These are phyloP conservation scores for Plasmodium gaboni DNA, from an alignment of 169 alveolate species.

Conservation along the genomic window DNA sequence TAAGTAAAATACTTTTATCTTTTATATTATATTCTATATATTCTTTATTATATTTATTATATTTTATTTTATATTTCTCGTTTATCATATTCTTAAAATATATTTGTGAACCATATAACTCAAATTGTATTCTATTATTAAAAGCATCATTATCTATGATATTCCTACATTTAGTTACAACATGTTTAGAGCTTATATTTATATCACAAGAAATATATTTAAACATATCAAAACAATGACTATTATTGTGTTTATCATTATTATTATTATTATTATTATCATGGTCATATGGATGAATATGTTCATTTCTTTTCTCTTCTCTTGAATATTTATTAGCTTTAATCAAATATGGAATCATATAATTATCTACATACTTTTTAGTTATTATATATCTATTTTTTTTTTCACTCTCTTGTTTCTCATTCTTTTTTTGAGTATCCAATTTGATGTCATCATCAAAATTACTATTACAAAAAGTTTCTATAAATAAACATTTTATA, in stretches of 20 bases:
- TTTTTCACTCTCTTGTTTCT: background rate
- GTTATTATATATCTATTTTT: conserved; percentile 29
- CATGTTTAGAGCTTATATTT: too few relatives aligned
- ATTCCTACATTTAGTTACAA: too few relatives aligned
- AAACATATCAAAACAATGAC: too few relatives aligned
- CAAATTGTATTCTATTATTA: conserved; percentile 2
- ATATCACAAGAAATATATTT: too few relatives aligned
- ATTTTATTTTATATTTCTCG: background rate
- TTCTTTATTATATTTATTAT: background rate
- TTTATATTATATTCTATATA: conserved; percentile 25
- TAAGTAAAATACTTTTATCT: conserved; percentile 19
- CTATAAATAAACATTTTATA: background rate
- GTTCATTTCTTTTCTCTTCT: too few relatives aligned
- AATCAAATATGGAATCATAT: conserved; percentile 29
- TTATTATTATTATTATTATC: too few relatives aligned
- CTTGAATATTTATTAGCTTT: background rate
- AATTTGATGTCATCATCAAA: background rate
- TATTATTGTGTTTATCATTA: too few relatives aligned
- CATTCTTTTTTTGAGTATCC: background rate
- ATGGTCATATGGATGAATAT: too few relatives aligned
- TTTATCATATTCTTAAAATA: conserved; percentile 43
- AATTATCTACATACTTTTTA: conserved; percentile 30
- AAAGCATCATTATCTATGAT: background rate
- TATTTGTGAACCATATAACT: conserved; percentile 27
- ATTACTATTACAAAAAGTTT: background rate